Base-by-base conservation (phyloP, 1,284 basidiomycete genomes). In the Austropuccinia psidii region DNA sequence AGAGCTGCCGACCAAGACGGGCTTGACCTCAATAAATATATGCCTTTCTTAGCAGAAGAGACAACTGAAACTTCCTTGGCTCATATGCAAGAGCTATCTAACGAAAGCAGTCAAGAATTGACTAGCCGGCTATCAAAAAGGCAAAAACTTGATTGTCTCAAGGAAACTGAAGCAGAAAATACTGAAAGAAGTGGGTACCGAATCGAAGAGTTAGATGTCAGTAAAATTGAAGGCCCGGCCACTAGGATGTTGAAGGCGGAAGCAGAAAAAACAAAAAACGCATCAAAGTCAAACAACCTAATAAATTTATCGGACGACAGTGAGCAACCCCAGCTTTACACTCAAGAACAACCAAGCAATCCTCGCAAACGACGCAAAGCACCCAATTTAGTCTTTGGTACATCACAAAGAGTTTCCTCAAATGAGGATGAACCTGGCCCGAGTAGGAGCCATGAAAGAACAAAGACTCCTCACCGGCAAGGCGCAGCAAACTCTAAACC, bases 201-300 rank as follows among this genome's bases (percentile, higher is more conserved):
- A 52, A 31, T 54, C 57, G 68, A 72, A 24, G 45, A 60, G 2
- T 33, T 49, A 15, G 68, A 72, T 41, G 37, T 72, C 11, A 52
- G 35, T 37, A 61, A 21, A 6, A 72, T 72, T 37, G 68, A 72
- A 52, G 57, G 68, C 11, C 68, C 68, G 0, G 58, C 33, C 15
- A 61, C 43, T 4, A 49, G 47, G 31, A 52, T 72, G 68, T 50
- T 72, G 27, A 29, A 45, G 24, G 58, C 29, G n/a, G 49, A 43
- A 49, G 55, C 43, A 13, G 58, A 54, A 17, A 55, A 39, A 33
- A 37, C 27, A 31, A 15, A 43, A 24, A 50, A 49, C 31, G 17
- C 17, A 8, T 41, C 41, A 37, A 62, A 61, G 21, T 37, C 43
- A 39, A 72, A 72, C 35, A 33, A 37, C 13, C 19, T 11, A 33